Evolutionary conservation across 2,329 filamentous ascomycete species (phyloP).

Genomic region (Aspergillus unguis): DNA sequence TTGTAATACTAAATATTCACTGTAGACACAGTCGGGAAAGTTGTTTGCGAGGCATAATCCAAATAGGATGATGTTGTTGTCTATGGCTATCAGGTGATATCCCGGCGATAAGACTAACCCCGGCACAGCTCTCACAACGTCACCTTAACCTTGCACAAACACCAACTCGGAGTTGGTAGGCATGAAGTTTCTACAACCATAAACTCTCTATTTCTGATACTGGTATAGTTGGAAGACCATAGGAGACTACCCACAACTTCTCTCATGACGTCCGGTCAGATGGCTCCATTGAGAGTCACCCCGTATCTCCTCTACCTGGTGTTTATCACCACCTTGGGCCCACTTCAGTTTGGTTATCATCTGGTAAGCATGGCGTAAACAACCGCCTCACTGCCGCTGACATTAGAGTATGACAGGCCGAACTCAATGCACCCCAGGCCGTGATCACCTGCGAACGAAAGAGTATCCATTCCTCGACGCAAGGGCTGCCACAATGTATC

Average conservation of each 20-base stretch:
- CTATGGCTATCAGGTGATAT: neutral
- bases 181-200: neutral
- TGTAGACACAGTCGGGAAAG: too few relatives aligned
- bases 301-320: constrained; percentile 75
- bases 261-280: constrained; percentile 22
- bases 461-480: constrained; percentile 39
- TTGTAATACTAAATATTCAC: too few relatives aligned
- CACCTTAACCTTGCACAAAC: neutral
- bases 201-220: neutral
- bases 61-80: too few relatives aligned
- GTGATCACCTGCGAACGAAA: constrained; percentile 80
- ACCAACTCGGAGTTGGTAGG: neutral
- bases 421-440: constrained; percentile 92
- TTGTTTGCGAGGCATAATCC: too few relatives aligned
- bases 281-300: constrained; percentile 51
- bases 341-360: constrained; percentile 92
- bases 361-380: constrained; percentile 56
- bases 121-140: neutral
- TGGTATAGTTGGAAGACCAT: neutral
- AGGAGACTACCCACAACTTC: neutral
- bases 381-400: constrained; percentile 8
- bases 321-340: constrained; percentile 73
- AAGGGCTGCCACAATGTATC: constrained; percentile 67
- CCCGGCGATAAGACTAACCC: neutral
- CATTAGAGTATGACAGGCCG: constrained; percentile 57